Evolutionary conservation across 345 rosid genomes (phyloP), one percentile per base, ranked within the genome.

Genomic region (Brassica cretica): DNA sequence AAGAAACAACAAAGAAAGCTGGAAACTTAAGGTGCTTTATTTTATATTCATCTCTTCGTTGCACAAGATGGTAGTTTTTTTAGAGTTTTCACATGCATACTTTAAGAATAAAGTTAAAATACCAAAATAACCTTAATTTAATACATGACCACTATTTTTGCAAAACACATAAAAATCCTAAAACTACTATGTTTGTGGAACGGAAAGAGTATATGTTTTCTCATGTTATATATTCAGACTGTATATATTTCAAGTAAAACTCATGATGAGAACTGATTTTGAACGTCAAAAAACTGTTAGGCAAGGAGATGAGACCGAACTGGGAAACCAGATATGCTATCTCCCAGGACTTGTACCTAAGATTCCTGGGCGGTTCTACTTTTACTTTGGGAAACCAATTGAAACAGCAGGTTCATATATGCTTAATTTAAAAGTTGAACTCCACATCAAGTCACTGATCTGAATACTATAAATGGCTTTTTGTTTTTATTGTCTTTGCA

Each of bases 1-100:
- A 83, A 12, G 33, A 55, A 18, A 1, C 81, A 68, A 85, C 93
- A 8, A 82, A 77, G 1, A 85, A 75, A 32, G 75, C 46, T 44
- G 72, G 65, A 16, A 84, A 49, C 16, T 33, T 86, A 64, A 89
- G 98, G 97, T 91, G 75, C 37, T 71, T 29, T 37, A 46, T 60
- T 51, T 15, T 15, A 11, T 14, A 12, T 10, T 12, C 53, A 46
- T 14, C 53, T 46, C 53, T 46, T 46, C 6, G 6, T 46, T 46
- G 6, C 15, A 46, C 16, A 14, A 14, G 49, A 41, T 41, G 2
- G 15, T 46, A 46, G 53, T 46, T 46, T 46, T 46, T 46, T 46
- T 46, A 46, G 15, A 46, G 53, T 46, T 46, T 10, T 46, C 53
- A 46, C 15, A 12, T 27, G 30, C 30, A 27, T 5, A 46, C 10